Base-by-base conservation (phyloP, 2,329 filamentous ascomycete genomes). In the Aspergillus sp. region DNA sequence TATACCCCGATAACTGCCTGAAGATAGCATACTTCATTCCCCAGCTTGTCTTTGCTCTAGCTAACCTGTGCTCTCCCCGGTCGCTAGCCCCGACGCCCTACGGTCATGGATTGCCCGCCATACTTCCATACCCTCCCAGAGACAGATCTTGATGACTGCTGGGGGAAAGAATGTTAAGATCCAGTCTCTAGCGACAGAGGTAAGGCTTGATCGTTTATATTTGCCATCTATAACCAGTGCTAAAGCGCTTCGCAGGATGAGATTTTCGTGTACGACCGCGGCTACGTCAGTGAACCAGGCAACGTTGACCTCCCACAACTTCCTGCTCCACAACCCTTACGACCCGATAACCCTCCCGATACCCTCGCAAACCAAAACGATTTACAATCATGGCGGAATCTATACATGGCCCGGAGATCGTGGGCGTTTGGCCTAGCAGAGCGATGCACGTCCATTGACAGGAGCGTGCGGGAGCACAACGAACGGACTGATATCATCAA, bases 181-280 rank as follows among this genome's bases (percentile, higher is more conserved):
- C 32, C 86, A 91, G 63, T 86, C 83, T 32, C 78, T 96, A 43
- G 81, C 88, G 55, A 83, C 81, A 32, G 91, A 96, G 80, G 88
- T 88, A 72, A 38, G 74, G 17, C 44, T 27, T 20, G 25, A 30
- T n/a, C 27, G n/a, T 30, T 44, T 20, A 23, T 20, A 38, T 43
- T 27, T 39, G 41, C n/a, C n/a, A 5, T 20, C 27, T 9, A 30
- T 22, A 27, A 32, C 47, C 51, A 35, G 49, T 42, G 9, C 35
- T 32, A 23, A 5, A 27, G 17, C 17, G 17, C 37, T 27, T 20
- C n/a, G 22, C 30, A 94, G 85, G 87, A 82, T 56, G 90, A 97
- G 66, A 83, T 98, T 49, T 97, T 87, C 65, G 82, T 97, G 45
- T 98, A 95, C 70, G 90, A 96, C 68, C 86, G 90, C 53, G 83